Base-by-base conservation (phyloP, 768 basidiomycete species). In the Pisolithus marmoratus region DNA sequence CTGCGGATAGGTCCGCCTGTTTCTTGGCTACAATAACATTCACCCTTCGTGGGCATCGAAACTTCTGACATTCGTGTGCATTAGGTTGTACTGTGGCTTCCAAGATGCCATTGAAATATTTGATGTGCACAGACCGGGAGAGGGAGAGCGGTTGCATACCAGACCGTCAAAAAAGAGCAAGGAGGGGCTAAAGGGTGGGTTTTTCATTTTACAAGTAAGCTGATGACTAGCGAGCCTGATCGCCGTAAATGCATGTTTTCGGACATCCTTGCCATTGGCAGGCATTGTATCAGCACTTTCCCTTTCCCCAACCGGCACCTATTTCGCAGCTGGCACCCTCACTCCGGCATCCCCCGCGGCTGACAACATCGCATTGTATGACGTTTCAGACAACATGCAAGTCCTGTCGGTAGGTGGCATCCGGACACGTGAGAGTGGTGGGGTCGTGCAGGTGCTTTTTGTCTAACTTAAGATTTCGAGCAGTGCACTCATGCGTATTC, bases 271-370 rank as follows among this genome's bases (percentile, higher is more conserved):
- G 27, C 15, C 20, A 38, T 12, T 26, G 27, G 50, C 47, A 92
- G 93, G 94, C 1, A 90, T 97, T 54, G 78, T 97, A 40, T 93
- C 94, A 4, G 71, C 91, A 1, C 69, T 98, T 5, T 82, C 89
- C 0, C 93, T 96, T 65, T 83, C 82, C 17, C 75, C 83, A 0
- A 71, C 74, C 8, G 77, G 80, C 46, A 82, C 82, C 38, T 70
- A 85, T 14, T 94, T 83, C 56, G 93, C 92, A 0, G 92, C 90
- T 7, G 93, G 92, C 0, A 87, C 81, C 6, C 80, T 91, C 27
- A 72, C 76, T 3, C 74, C 81, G 0, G 72, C 75, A 9, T 61
- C 74, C 0, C 70, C 72, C 4, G 55, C 57, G 38, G 65, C 71
- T 2, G 69, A 75, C 26, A 87, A 87, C 47, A 79, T 90, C 11